Evolutionary conservation across 73 alveolate genomes (phyloP), one percentile per base, ranked within the genome.

Genomic region (Paraurostyla sp.): DNA sequence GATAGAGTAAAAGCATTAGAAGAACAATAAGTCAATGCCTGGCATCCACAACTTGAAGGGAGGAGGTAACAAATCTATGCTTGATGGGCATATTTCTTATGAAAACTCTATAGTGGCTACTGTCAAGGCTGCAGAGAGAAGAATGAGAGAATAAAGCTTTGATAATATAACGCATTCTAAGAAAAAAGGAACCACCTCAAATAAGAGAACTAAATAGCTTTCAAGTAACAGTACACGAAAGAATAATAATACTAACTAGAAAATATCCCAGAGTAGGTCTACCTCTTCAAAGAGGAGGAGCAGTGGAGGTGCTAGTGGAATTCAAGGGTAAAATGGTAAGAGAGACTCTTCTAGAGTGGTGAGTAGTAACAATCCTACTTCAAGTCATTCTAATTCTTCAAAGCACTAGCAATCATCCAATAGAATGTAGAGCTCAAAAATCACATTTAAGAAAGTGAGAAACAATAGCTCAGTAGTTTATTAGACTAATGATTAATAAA

Each of bases 331-430:
- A 27, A 29, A 29, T 60, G n/a, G n/a, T n/a, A n/a, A n/a, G n/a
- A 60, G 78, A 30, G 78, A 60, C 6, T 60, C 78, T 6, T 60
- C 78, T 30, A 60, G 78, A 27, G 78, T 60, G 23, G 6, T 52
- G 13, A 52, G 27, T 30, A 60, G 78, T 33, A 60, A 60, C 25
- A 18, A 18, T 27, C 78, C 78, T 33, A 60, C 78, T 9, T 60
- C 78, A 60, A 60, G 78, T 32, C 78, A 60, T 33, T 60, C 78
- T 29, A 60, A 60, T 60, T 60, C 78, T 2, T 60, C 78, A 6
- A 30, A 60, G 22, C 78, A 60, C 25, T 60, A 60, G n/a, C n/a
- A n/a, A n/a, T n/a, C n/a, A 16, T 30, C 45, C 3, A 60, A 60
- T 25, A 60, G 25, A 27, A 25, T 60, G 3, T 13, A 25, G 22